Conservation (phyloP, 2,329 filamentous ascomycete genomes). For the Ophiostoma australiae region DNA sequence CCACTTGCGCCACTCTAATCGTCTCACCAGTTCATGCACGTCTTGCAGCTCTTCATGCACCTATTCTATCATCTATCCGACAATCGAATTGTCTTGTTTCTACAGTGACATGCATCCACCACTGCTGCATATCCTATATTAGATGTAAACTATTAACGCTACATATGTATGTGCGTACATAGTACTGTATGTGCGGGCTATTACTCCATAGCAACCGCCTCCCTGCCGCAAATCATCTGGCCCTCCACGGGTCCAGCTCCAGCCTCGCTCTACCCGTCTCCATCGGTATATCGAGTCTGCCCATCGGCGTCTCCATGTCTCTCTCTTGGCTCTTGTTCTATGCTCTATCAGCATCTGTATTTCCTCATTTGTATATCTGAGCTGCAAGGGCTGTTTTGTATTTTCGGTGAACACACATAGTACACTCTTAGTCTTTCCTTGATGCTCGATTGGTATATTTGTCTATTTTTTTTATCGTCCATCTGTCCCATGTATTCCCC, state of each 20-base stretch:
- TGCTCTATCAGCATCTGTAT: neutral
- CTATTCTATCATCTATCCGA: neutral
- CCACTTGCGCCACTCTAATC: neutral
- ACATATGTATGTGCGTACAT: no score
- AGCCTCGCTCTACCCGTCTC: neutral
- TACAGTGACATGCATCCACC: constrained; percentile 1
- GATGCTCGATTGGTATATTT: neutral
- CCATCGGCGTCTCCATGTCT: neutral
- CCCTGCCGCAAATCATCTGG: neutral
- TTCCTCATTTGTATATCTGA: neutral
- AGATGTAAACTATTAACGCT: neutral
- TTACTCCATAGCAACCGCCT: neutral
- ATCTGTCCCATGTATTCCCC: neutral
- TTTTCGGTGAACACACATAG: neutral
- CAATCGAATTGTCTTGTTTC: constrained; percentile 1
- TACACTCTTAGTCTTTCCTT: no score
- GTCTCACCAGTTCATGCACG: constrained; percentile 10
- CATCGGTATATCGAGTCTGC: neutral
- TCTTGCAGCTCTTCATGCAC: constrained; percentile 9
- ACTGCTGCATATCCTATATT: neutral
- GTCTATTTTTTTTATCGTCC: neutral
- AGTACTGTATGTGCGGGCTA: neutral
- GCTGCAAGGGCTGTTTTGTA: neutral
- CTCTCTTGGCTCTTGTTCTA: neutral
- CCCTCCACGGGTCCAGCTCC: neutral